Conservation (phyloP, 2,329 filamentous ascomycete species). For the Colletotrichum caudatum region DNA sequence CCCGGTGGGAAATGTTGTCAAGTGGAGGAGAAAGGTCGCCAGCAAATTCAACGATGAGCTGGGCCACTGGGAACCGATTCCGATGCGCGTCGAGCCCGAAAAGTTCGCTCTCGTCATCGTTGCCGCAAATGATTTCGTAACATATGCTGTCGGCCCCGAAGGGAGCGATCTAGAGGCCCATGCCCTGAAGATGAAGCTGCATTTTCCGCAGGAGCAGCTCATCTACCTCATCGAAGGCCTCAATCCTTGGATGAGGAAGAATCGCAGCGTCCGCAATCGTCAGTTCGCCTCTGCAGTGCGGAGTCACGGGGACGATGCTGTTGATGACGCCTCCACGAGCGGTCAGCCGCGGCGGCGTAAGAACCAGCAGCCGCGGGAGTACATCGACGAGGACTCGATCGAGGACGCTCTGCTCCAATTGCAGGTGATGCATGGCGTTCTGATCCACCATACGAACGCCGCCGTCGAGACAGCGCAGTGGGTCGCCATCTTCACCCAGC, state of each 20-base stretch:
- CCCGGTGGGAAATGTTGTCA: slow-evolving; percentile 66
- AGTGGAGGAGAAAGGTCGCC: slow-evolving; percentile 77
- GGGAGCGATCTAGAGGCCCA: slow-evolving; percentile 68
- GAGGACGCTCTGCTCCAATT: slow-evolving; percentile 78
- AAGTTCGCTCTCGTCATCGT: slow-evolving; percentile 73
- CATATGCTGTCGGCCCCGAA: slow-evolving; percentile 63
- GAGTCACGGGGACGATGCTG: slow-evolving; percentile 49
- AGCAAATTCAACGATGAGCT: slow-evolving; percentile 70
- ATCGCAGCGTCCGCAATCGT: slow-evolving; percentile 74
- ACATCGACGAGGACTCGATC: slow-evolving; percentile 75
- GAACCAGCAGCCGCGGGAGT: slow-evolving; percentile 57
- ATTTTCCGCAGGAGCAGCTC: slow-evolving; percentile 65
- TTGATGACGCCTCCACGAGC: slow-evolving; percentile 44
- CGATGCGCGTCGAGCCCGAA: slow-evolving; percentile 64
- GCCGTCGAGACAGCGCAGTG: slow-evolving; percentile 76
- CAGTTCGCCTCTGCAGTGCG: slow-evolving; percentile 76
- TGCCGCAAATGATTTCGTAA: slow-evolving; percentile 73
- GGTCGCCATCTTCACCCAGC: slow-evolving; percentile 80
- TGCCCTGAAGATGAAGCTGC: slow-evolving; percentile 64
- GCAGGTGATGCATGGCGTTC: slow-evolving; percentile 73
- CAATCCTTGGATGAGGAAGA: slow-evolving; percentile 74
- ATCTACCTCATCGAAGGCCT: slow-evolving; percentile 82
- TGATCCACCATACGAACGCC: slow-evolving; percentile 76
- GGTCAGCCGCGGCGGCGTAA: slow-evolving; percentile 52
- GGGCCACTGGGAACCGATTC: slow-evolving; percentile 74